These are phyloP conservation scores for Cucumis cinereus DNA, from an alignment of 306 rosid species.

Conservation along the genomic window DNA sequence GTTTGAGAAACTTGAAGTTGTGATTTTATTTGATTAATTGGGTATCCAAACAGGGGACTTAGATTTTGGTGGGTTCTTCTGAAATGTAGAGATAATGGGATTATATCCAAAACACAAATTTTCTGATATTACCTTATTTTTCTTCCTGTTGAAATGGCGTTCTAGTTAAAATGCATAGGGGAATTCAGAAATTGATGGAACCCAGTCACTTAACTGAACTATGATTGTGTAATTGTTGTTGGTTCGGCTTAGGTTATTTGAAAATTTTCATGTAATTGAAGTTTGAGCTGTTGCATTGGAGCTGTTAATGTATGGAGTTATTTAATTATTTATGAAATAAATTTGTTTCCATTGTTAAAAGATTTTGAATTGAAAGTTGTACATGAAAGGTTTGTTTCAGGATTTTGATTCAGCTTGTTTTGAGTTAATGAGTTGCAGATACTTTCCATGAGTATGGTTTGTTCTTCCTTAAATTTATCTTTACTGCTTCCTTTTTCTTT, in stretches of 20 bases:
- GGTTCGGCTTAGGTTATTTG: neutral
- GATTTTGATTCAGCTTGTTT: neutral
- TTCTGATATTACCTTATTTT: neutral
- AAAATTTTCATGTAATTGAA: neutral
- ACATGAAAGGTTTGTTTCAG: neutral
- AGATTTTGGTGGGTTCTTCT: neutral
- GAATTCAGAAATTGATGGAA: neutral
- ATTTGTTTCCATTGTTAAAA: neutral
- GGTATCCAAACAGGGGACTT: neutral
- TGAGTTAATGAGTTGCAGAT: neutral
- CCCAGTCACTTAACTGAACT: neutral
- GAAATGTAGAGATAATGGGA: neutral
- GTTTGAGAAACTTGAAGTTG: neutral
- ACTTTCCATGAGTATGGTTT: neutral
- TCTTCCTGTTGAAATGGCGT: neutral
- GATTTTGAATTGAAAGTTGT: neutral
- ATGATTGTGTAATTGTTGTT: neutral
- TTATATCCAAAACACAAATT: neutral
- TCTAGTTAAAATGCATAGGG: neutral
- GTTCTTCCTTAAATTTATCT: neutral
- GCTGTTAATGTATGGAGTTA: neutral
- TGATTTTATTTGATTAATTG: neutral
- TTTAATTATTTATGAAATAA: neutral
- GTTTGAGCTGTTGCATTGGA: neutral
- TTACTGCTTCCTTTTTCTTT: neutral